Conservation (phyloP, 768 basidiomycete genomes). For the Boletus rubescentipes region DNA sequence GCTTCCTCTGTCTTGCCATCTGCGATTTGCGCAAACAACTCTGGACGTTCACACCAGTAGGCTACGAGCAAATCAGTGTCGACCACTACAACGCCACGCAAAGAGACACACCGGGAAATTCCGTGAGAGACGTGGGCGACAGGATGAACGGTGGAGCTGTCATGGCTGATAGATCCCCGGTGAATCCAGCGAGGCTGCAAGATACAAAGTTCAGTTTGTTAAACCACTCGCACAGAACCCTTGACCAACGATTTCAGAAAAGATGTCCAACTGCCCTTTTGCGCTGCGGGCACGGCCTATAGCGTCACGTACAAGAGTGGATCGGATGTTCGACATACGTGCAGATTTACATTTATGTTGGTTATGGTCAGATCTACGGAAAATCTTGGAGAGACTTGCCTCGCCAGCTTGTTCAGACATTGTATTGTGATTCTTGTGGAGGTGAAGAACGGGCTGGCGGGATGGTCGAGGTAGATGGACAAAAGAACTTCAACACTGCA, state of each 20-base stretch:
- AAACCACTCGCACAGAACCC: neutral
- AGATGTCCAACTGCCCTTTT: constrained; percentile 84
- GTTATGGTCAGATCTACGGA: constrained; percentile 24
- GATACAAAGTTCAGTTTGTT: constrained; percentile 2
- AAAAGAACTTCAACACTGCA: neutral
- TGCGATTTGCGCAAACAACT: constrained; percentile 83
- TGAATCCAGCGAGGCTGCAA: constrained; percentile 75
- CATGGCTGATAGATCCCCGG: constrained; percentile 82
- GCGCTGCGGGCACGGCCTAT: constrained; percentile 75
- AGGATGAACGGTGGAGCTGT: constrained; percentile 92
- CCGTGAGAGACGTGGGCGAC: constrained; percentile 86
- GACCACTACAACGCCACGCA: neutral
- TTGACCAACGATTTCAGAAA: constrained; percentile 84
- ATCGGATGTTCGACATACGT: constrained; percentile 33
- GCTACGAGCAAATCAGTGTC: constrained; percentile 44
- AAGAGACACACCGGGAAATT: constrained; percentile 72
- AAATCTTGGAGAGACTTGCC: constrained; percentile 30
- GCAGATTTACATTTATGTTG: constrained; percentile 32
- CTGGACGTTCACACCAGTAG: constrained; percentile 96
- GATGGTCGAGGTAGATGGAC: constrained; percentile 10
- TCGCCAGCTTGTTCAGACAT: constrained; percentile 46
- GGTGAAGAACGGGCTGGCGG: constrained; percentile 9
- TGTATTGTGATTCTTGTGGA: constrained; percentile 1
- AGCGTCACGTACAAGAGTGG: constrained; percentile 20
- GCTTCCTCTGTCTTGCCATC: constrained; percentile 73